Conservation (phyloP, 345 rosid genomes). For the Litchi chinensis region DNA sequence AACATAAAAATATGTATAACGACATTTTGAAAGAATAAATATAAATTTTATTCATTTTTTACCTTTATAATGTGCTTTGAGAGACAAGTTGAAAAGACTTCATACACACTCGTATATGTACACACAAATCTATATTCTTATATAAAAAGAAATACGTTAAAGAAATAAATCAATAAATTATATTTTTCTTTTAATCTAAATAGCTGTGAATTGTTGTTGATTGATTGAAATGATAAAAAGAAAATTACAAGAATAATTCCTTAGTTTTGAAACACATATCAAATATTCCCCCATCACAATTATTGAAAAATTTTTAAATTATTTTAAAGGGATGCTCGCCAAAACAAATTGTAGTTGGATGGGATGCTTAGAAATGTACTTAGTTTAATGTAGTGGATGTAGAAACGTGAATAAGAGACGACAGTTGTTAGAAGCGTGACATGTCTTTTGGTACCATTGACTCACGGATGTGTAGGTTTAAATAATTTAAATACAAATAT, state of each 20-base stretch:
- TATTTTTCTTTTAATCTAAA: too few relatives aligned
- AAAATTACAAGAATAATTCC: background rate
- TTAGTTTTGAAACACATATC: background rate
- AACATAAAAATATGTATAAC: too few relatives aligned
- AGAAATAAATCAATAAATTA: too few relatives aligned
- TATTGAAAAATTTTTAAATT: background rate
- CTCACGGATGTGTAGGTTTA: background rate
- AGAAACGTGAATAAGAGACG: constrained; percentile 15
- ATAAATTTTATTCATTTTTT: too few relatives aligned
- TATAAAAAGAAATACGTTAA: too few relatives aligned
- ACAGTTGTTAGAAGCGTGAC: constrained; percentile 32
- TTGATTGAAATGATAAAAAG: too few relatives aligned
- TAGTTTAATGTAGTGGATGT: background rate
- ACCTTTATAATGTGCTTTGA: too few relatives aligned
- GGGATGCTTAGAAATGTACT: background rate
- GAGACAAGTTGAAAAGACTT: too few relatives aligned
- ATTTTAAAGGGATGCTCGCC: background rate
- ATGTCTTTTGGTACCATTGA: constrained; percentile 8
- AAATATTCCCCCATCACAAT: background rate
- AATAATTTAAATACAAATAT: background rate
- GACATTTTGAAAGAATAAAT: too few relatives aligned
- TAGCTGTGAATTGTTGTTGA: too few relatives aligned
- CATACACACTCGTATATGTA: too few relatives aligned
- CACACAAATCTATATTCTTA: too few relatives aligned
- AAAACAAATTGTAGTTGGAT: background rate